phyloP scores from a whole-genome alignment of 306 rosid genomes.

The Prinsepia uniflora region DNA sequence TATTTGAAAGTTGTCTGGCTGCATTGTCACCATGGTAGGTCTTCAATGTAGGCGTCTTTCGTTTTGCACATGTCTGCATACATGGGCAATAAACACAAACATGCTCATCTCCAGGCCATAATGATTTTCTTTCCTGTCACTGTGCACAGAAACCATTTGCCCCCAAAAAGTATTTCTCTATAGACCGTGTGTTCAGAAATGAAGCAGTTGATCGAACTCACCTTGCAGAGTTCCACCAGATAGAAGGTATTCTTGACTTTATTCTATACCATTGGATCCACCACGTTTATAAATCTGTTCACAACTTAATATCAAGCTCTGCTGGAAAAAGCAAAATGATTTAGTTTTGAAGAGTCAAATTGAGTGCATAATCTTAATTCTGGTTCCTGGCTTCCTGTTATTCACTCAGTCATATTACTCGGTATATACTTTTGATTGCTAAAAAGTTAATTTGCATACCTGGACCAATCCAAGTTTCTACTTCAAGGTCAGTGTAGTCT shows the following conservation, averaged over 20 bases:
- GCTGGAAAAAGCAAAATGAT: neutral
- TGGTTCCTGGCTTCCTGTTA: no score
- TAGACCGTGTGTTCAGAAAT: slow-evolving; percentile 94
- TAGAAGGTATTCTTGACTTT: slow-evolving; percentile 65
- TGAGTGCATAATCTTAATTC: no score
- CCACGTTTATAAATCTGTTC: slow-evolving; percentile 9
- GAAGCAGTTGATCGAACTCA: slow-evolving; percentile 98
- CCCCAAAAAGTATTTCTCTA: slow-evolving; percentile 88
- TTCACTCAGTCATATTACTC: no score
- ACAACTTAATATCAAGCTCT: neutral
- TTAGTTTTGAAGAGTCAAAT: neutral
- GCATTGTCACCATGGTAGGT: neutral
- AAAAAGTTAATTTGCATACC: no score
- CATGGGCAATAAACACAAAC: neutral
- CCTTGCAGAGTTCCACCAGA: slow-evolving; percentile 98
- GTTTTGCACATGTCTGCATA: neutral
- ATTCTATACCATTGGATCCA: neutral
- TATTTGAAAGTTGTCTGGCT: no score
- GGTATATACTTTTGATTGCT: no score
- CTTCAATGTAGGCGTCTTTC: neutral
- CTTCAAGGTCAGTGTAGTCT: no score
- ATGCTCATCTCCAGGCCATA: neutral
- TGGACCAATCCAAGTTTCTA: no score
- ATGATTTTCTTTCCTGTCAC: slow-evolving; percentile 19
- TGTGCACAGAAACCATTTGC: slow-evolving; percentile 69